Evolutionary conservation across 2,329 filamentous ascomycete genomes (phyloP).

Genomic region (Septoria linicola): DNA sequence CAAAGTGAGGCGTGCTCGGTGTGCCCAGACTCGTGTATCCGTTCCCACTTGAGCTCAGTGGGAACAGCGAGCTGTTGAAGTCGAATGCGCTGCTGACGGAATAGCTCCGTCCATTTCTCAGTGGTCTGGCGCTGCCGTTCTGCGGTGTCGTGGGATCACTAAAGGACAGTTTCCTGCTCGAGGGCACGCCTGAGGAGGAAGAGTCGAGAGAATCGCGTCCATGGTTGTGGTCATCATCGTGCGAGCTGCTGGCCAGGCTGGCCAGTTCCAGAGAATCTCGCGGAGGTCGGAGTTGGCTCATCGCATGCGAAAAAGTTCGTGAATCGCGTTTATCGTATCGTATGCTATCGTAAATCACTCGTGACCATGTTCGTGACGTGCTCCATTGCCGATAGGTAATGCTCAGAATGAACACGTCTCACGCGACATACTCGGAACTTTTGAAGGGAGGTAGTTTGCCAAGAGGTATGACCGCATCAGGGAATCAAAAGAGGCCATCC

Average conservation of each 20-base stretch:
- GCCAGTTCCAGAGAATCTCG: constrained; percentile 97
- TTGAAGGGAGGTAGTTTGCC: neutral
- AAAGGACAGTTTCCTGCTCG: constrained; percentile 75
- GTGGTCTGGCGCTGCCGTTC: constrained; percentile 63
- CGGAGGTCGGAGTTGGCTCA: constrained; percentile 39
- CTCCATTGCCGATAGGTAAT: constrained; percentile 8
- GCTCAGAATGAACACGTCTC: neutral
- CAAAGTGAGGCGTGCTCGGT: constrained; percentile 58
- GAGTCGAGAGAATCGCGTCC: constrained; percentile 69
- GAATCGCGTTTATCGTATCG: neutral
- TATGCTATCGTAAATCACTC: constrained; percentile 2
- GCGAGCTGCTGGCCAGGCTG: constrained; percentile 79
- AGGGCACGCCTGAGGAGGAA: constrained; percentile 76
- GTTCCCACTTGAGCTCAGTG: constrained; percentile 72
- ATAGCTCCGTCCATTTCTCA: constrained; percentile 57
- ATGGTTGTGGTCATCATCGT: constrained; percentile 57
- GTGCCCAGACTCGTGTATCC: constrained; percentile 82
- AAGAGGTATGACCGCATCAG: neutral
- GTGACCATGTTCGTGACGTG: neutral
- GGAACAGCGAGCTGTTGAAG: constrained; percentile 90
- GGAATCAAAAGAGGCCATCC: neutral
- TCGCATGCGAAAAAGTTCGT: neutral
- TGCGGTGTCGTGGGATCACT: constrained; percentile 56
- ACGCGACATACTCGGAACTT: neutral
- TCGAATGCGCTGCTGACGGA: constrained; percentile 93